Evolutionary conservation across 2,329 filamentous ascomycete species (phyloP).

Genomic region (Waltergamsia citrina): DNA sequence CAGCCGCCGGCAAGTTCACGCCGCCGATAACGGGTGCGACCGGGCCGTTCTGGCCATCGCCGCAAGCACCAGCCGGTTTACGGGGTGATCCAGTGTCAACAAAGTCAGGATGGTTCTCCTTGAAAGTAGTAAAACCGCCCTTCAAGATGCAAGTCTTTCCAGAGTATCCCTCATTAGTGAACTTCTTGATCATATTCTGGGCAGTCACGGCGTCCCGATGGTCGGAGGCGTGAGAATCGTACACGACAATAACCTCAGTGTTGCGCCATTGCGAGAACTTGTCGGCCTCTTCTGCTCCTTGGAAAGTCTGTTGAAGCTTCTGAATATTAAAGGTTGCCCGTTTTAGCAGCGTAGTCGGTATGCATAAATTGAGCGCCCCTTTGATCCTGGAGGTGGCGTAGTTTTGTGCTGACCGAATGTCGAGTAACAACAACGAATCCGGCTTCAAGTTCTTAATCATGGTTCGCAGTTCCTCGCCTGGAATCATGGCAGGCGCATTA

Average conservation of each 20-base stretch:
- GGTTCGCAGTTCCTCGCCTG: constrained; percentile 42
- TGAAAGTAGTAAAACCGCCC: constrained; percentile 73
- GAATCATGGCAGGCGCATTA: constrained; percentile 40
- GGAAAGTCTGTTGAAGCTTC: constrained; percentile 82
- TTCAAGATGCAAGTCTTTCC: constrained; percentile 67
- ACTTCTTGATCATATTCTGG: constrained; percentile 88
- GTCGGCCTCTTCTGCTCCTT: constrained; percentile 55
- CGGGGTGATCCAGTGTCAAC: constrained; percentile 42
- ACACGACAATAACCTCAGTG: constrained; percentile 72
- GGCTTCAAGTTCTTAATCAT: constrained; percentile 36
- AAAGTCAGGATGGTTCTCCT: constrained; percentile 52
- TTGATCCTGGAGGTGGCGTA: constrained; percentile 66
- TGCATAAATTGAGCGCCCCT: constrained; percentile 85
- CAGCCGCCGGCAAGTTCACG: constrained; percentile 65
- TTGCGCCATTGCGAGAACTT: constrained; percentile 71
- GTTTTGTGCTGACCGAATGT: constrained; percentile 79
- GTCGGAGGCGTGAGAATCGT: constrained; percentile 69
- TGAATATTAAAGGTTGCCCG: constrained; percentile 81
- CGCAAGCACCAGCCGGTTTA: constrained; percentile 28
- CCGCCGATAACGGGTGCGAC: constrained; percentile 75
- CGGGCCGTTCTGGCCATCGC: constrained; percentile 26
- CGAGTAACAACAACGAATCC: constrained; percentile 57
- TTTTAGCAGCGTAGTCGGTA: constrained; percentile 89
- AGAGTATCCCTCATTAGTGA: constrained; percentile 71
- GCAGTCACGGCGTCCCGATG: constrained; percentile 73